Evolutionary conservation across 2,329 filamentous ascomycete genomes (phyloP).

Genomic region (Zalaria sp.): DNA sequence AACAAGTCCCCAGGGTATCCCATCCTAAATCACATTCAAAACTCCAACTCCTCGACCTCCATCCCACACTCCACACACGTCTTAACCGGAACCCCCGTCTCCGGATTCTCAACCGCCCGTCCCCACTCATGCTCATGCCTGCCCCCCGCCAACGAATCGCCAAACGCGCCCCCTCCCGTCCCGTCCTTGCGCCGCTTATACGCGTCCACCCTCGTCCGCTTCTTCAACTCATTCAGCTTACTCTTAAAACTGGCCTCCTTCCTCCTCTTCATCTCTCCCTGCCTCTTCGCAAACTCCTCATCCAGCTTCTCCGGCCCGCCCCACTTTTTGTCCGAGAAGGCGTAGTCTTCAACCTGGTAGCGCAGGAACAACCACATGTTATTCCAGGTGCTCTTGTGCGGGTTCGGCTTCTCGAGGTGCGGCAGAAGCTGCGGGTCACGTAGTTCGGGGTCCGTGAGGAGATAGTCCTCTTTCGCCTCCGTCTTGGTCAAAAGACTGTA

Average conservation of each 20-base stretch:
- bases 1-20: no score
- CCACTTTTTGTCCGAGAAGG: slow-evolving; percentile 73
- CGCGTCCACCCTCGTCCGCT: slow-evolving; percentile 81
- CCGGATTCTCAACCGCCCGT: slow-evolving; percentile 40
- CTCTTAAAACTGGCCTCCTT: slow-evolving; percentile 88
- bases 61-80: slow-evolving; percentile 53
- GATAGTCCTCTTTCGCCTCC: slow-evolving; percentile 87
- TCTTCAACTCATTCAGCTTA: slow-evolving; percentile 81
- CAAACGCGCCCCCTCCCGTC: slow-evolving; percentile 45
- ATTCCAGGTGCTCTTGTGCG: slow-evolving; percentile 91
- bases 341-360: slow-evolving; percentile 89
- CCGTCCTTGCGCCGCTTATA: slow-evolving; percentile 57
- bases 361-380: slow-evolving; percentile 97
- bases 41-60: slow-evolving; percentile 53
- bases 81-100: slow-evolving; percentile 66
- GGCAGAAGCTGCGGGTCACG: slow-evolving; percentile 75
- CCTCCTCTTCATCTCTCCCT: slow-evolving; percentile 64
- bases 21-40: slow-evolving; percentile 23
- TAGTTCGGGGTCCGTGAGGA: slow-evolving; percentile 90
- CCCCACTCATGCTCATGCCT: slow-evolving; percentile 87
- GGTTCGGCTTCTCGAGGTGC: slow-evolving; percentile 79
- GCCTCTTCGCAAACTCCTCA: slow-evolving; percentile 70
- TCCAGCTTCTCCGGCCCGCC: slow-evolving; percentile 75
- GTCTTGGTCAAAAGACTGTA: slow-evolving; percentile 95
- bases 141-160: slow-evolving; percentile 54